Percentiles rank a stretch among this genome's conserved stretches.
Conservation (phyloP, 495 filamentous ascomycete species). For the Lasiosphaeria miniovina region DNA sequence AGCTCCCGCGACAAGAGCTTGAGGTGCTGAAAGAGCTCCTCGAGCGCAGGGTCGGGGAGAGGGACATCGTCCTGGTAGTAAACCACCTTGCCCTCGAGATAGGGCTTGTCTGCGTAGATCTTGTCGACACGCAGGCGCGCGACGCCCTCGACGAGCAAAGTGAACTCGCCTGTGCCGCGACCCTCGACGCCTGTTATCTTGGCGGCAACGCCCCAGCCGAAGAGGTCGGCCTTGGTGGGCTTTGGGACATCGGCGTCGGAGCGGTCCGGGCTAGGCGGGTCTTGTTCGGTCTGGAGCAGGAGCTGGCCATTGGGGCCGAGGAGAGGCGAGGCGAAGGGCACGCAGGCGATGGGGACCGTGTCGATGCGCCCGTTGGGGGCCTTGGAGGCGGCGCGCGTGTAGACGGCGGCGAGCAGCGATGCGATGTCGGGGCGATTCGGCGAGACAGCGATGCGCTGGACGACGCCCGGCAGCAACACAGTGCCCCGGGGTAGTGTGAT, state of each 20-base stretch:
- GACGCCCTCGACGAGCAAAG: constrained; percentile 80
- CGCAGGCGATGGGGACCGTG: constrained; percentile 71
- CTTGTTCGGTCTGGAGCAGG: constrained; percentile 56
- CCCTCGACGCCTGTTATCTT: constrained; percentile 84
- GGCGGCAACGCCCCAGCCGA: constrained; percentile 70
- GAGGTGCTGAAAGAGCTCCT: constrained; percentile 71
- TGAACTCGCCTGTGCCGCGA: constrained; percentile 70
- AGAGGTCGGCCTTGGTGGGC: constrained; percentile 69
- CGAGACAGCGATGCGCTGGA: constrained; percentile 68
- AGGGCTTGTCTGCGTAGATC: constrained; percentile 73
- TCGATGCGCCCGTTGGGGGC: constrained; percentile 60
- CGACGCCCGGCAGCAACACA: constrained; percentile 78
- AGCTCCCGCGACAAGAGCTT: constrained; percentile 82
- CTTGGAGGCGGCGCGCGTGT: constrained; percentile 61
- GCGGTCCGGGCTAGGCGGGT: constrained; percentile 38
- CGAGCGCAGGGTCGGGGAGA: constrained; percentile 33
- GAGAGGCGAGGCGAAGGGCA: constrained; percentile 70
- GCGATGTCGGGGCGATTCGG: constrained; percentile 77
- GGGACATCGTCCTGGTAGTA: constrained; percentile 57
- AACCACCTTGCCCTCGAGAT: constrained; percentile 73
- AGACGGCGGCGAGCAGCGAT: constrained; percentile 73
- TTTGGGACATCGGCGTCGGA: constrained; percentile 37
- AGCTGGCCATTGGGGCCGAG: constrained; percentile 67
- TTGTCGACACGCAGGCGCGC: constrained; percentile 72
- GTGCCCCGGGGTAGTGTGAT: constrained; percentile 70